Base-by-base conservation (phyloP, 31 red algal genomes). In the Asparagopsis taxiformis region DNA sequence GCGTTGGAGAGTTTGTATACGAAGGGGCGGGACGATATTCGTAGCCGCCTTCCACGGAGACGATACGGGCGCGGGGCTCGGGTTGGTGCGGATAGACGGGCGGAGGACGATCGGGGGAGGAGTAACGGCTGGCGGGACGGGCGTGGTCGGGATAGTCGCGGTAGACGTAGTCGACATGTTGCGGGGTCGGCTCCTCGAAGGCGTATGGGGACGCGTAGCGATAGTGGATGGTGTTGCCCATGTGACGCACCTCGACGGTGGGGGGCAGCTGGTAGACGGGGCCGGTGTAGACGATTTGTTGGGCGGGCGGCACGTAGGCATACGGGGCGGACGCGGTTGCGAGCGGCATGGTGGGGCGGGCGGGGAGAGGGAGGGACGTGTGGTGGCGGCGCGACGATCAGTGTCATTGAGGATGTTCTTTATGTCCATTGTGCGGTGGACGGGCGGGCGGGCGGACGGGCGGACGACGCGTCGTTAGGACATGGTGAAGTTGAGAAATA, bases 381-480 rank as follows among this genome's bases (percentile, higher is more conserved):
- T 7, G 35, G 63, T 20, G 61, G 32, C 11, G 63, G 63, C 63
- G 63, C 63, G 46, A 26, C 3, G 38, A 11, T 37, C 38, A 38
- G 63, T 26, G 31, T 70, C 67, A 66, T 83, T 83, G 56, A 83
- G 79, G 44, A 83, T 83, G 44, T 69, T 83, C 55, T 69, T 68
- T 10, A 83, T 69, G 59, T 83, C 79, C 79, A 83, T 83, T 20
- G 77, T 30, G 48, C 21, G 19, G 34, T 20, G 8, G 61, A 4
- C 23, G 36, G 46, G 31, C 10, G 53, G 25, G 37, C 56, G 55
- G 52, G 9, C 11, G n/a, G 26, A 10, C 8, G 60, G n/a, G 41
- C 41, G 41, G 41, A 13, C 6, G 41, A 46, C n/a, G n/a, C n/a
- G n/a, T n/a, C n/a, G n/a, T n/a, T n/a, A n/a, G n/a, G n/a, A n/a